phyloP scores from a whole-genome alignment of 371 early-diverging fungal species.

The Chytridium lagenaria region DNA sequence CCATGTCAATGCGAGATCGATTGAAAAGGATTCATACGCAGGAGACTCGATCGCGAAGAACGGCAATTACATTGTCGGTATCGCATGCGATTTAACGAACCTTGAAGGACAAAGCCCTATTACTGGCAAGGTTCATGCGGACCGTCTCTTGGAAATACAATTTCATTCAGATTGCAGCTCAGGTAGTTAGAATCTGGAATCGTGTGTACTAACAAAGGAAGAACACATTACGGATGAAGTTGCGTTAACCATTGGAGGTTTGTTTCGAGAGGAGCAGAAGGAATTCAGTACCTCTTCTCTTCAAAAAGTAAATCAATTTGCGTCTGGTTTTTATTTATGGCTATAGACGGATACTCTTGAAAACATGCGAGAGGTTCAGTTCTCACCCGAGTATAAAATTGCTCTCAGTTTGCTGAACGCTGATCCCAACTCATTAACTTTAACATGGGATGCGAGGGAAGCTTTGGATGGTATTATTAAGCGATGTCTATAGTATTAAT shows the following conservation, averaged over 20 bases:
- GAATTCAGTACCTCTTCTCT: constrained; percentile 11
- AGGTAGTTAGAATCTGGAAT: background rate
- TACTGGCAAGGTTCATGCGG: background rate
- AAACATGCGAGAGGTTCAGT: constrained; percentile 75
- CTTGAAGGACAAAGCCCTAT: background rate
- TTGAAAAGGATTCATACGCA: background rate
- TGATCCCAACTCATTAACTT: constrained; percentile 63
- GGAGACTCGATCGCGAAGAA: background rate
- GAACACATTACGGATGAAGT: constrained; percentile 7
- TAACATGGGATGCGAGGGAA: constrained; percentile 77
- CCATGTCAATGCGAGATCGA: background rate
- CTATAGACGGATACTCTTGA: constrained; percentile 32
- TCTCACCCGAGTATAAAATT: constrained; percentile 76
- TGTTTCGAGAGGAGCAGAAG: constrained; percentile 36
- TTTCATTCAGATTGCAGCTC: background rate
- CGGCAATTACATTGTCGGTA: background rate
- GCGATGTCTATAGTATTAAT: background rate
- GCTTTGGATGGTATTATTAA: constrained; percentile 61
- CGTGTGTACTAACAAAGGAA: background rate
- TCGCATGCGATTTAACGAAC: background rate
- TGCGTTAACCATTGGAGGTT: constrained; percentile 32
- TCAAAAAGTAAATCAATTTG: background rate
- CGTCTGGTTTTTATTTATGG: background rate
- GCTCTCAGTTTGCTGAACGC: constrained; percentile 81
- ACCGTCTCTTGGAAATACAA: background rate